Base-by-base conservation (phyloP, 106 monocot genomes). In the Dendrobium nobile region DNA sequence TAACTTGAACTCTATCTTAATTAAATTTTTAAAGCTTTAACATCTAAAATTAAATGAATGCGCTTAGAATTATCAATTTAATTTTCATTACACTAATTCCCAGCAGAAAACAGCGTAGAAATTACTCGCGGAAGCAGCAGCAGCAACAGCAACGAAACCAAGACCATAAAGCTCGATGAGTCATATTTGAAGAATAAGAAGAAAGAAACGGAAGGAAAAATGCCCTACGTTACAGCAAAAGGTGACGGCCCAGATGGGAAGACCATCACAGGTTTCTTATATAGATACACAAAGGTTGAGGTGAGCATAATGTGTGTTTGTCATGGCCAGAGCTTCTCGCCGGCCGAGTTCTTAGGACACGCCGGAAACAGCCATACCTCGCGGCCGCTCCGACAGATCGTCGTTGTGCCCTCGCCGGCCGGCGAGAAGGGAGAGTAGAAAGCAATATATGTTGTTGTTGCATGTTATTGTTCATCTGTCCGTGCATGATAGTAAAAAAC, bases 251-350 rank as follows among this genome's bases (percentile, higher is more conserved):
- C 47, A 0, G 40, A 84, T 8, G 83, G 79, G 3, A 79, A 55
- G 54, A 84, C 72, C 0, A 41, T 74, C 5, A 45, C 26, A 1
- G 83, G 83, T 4, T 45, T 73, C 10, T 41, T 84, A 19, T 79
- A 84, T 24, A 72, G 59, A 26, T 84, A 79, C 73, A 61, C n/a
- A 1, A n/a, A 48, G 51, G 28, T 9, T 0, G 58, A 79, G 27
- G 37, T 84, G 7, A 58, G 78, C 27, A 84, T 84, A 16, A 79
- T 79, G 24, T 84, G 83, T 13, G 40, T 28, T 5, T 84, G 83
- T 59, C 83, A 84, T 27, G 73, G 83, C 18, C 58, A 2, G 47
- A 73, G 56, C 22, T 74, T 84, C 55, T 56, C 83, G n/a, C 83
- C 83, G 9, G 61, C 79, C 6, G 83, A 41, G 59, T 78, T 78